A percentile compares a stretch with the other conserved stretches of the same genome.
Evolutionary conservation across 2,329 filamentous ascomycete species (phyloP).

Genomic region (Aspergillus uvarum): DNA sequence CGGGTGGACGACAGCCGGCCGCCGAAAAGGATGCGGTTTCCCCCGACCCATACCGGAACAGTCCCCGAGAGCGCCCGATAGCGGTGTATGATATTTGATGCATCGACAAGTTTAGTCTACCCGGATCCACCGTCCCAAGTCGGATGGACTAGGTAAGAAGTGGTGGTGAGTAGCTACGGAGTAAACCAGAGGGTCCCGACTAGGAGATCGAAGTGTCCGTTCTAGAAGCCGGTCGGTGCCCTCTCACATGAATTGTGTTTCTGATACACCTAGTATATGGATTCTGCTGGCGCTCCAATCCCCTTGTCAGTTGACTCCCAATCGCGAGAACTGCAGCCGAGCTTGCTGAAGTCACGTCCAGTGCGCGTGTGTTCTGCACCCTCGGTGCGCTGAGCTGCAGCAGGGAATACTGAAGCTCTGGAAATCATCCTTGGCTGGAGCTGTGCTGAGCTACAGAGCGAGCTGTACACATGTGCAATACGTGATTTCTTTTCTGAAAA

Average conservation of each 20-base stretch:
- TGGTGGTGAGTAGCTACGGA: no score
- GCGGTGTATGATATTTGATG: background rate
- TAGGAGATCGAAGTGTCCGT: background rate
- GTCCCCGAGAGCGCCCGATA: slow-evolving; percentile 13
- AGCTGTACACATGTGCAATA: no score
- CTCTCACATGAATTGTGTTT: background rate
- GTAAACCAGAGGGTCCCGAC: no score
- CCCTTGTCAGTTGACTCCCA: background rate
- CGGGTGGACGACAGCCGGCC: background rate
- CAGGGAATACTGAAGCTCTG: background rate
- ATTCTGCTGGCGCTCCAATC: background rate
- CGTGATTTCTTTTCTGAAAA: background rate
- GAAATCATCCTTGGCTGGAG: slow-evolving; percentile 1
- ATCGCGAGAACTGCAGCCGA: background rate
- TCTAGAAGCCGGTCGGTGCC: background rate
- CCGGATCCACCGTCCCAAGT: background rate
- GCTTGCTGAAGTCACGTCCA: background rate
- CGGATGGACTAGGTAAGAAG: background rate
- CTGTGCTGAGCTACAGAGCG: background rate
- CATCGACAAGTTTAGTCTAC: background rate
- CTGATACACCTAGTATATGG: background rate
- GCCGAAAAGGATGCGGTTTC: slow-evolving; percentile 10
- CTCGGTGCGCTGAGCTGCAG: background rate
- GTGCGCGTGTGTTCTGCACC: background rate
- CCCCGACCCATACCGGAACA: slow-evolving; percentile 13